Conservation (phyloP, 345 rosid species). For the rapeseed (Brassica napus) region DNA sequence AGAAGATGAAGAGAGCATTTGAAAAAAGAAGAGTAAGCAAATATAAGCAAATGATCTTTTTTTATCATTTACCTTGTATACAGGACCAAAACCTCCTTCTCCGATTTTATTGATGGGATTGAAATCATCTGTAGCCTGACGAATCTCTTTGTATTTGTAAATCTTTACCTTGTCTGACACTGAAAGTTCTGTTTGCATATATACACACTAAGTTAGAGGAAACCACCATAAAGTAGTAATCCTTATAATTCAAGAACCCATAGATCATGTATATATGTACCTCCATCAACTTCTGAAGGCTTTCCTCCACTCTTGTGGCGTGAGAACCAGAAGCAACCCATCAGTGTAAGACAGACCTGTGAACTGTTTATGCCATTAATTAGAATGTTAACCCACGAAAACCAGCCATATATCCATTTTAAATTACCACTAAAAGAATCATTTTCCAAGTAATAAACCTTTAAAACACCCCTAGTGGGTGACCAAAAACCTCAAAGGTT, state of each 20-base stretch:
- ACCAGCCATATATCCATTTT: background rate
- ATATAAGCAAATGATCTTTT: background rate
- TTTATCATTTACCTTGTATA: constrained; percentile 44
- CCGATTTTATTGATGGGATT: constrained; percentile 67
- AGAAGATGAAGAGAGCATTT: background rate
- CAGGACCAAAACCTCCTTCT: constrained; percentile 96
- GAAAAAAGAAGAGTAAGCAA: background rate
- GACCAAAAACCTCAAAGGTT: background rate
- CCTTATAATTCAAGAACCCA: background rate
- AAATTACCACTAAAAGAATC: background rate
- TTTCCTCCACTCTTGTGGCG: constrained; percentile 35
- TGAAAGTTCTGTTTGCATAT: constrained; percentile 51
- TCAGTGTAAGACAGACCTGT: constrained; percentile 39
- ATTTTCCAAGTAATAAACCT: background rate
- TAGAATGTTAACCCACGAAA: background rate
- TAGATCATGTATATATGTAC: constrained; percentile 38
- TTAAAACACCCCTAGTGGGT: background rate
- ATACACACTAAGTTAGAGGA: constrained; percentile 19
- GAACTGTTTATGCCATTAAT: constrained; percentile 29
- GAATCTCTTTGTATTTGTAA: constrained; percentile 64
- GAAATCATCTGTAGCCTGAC: constrained; percentile 73
- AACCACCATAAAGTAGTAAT: constrained; percentile 1
- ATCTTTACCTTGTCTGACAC: constrained; percentile 51
- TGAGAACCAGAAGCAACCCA: constrained; percentile 68
- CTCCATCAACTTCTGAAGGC: constrained; percentile 58